phyloP scores from a whole-genome alignment of 345 rosid genomes.

The Abelmoschus esculentus region DNA sequence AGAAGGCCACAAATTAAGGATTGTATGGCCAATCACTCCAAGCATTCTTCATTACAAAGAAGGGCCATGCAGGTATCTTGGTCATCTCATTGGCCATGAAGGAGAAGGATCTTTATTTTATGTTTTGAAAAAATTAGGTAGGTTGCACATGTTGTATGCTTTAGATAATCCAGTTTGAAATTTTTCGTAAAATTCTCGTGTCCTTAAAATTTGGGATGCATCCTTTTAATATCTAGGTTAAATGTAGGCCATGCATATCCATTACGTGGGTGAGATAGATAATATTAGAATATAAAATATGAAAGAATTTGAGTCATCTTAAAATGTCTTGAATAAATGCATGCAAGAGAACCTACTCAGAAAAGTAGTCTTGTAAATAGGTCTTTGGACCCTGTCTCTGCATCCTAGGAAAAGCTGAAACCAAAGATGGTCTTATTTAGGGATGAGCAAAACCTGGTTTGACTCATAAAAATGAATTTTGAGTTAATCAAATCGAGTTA shows the following conservation, averaged over 20 bases:
- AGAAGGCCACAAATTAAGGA: conserved; percentile 69
- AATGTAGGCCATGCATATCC: background rate
- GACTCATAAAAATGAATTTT: too few species aligned
- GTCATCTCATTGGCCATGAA: conserved; percentile 88
- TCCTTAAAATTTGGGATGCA: background rate
- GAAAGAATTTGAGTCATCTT: background rate
- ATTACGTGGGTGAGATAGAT: background rate
- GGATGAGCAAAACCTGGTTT: too few species aligned
- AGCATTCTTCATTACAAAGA: conserved; percentile 75
- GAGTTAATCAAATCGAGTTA: too few species aligned
- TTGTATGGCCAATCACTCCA: conserved; percentile 82
- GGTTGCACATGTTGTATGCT: conserved; percentile 18
- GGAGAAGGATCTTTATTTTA: conserved; percentile 86
- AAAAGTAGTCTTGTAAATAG: background rate
- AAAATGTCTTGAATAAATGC: background rate
- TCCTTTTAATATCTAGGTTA: background rate
- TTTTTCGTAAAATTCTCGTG: background rate
- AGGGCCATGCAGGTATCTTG: conserved; percentile 76
- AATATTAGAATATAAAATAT: background rate
- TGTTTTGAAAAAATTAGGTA: conserved; percentile 78
- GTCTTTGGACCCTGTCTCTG: background rate
- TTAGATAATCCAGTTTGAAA: background rate
- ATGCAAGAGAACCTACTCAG: background rate
- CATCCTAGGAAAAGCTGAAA: background rate
- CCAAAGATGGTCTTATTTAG: background rate